A percentile compares a stretch with the other conserved stretches of the same genome.
Evolutionary conservation across 139 green algal genomes (phyloP).

Genomic region (Chlamydomonas eustigma): DNA sequence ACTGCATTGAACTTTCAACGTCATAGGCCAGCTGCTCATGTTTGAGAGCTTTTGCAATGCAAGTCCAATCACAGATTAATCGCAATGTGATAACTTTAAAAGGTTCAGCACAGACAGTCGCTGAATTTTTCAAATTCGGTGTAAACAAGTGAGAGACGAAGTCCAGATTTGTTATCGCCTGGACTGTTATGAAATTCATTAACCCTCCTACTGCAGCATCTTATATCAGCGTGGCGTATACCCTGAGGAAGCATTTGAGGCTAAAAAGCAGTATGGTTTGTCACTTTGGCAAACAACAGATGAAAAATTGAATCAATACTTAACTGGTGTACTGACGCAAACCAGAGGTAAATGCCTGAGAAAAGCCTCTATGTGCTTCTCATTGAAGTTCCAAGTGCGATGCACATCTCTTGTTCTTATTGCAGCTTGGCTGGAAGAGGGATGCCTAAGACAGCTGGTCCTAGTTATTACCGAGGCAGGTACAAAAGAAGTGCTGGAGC

Average conservation of each 20-base stretch:
- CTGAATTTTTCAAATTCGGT: slow-evolving; percentile 92
- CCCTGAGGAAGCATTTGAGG: slow-evolving; percentile 80
- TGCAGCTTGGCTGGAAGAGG: slow-evolving; percentile 83
- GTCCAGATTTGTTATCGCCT: neutral
- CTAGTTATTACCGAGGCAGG: slow-evolving; percentile 74
- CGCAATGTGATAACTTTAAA: slow-evolving; percentile 86
- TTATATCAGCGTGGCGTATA: slow-evolving; percentile 97
- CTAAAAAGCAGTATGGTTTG: slow-evolving; percentile 88
- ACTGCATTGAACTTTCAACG: too few relatives aligned
- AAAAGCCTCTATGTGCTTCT: too few relatives aligned
- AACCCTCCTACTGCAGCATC: slow-evolving; percentile 60
- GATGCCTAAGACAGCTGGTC: slow-evolving; percentile 85
- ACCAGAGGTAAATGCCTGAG: slow-evolving; percentile 52
- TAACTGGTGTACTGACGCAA: slow-evolving; percentile 74
- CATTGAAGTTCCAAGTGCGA: too few relatives aligned
- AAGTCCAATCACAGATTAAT: slow-evolving; percentile 33
- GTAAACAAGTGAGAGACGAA: slow-evolving; percentile 52
- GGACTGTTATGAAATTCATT: neutral
- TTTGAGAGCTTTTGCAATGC: slow-evolving; percentile 24
- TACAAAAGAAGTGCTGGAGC: slow-evolving; percentile 80
- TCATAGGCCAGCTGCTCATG: too few relatives aligned
- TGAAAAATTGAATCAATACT: slow-evolving; percentile 70
- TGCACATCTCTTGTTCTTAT: too few relatives aligned
- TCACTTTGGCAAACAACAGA: slow-evolving; percentile 83
- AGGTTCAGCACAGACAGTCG: slow-evolving; percentile 80